Conservation (phyloP, 495 filamentous ascomycete genomes). For the Hypomontagnella monticulosa region DNA sequence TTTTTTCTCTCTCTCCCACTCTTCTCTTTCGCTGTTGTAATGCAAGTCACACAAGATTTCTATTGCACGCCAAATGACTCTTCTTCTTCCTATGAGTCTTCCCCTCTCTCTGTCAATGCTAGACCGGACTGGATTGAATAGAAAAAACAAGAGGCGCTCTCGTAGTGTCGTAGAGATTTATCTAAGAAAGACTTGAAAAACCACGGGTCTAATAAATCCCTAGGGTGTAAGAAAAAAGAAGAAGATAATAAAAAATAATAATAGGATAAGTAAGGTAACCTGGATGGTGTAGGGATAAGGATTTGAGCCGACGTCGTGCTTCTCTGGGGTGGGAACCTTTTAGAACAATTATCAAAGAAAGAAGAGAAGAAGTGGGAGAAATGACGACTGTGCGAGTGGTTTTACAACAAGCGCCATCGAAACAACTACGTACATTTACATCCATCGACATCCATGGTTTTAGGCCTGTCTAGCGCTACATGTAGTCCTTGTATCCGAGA, state of each 20-base stretch:
- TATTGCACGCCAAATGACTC: slow-evolving; percentile 31
- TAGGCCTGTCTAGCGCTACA: slow-evolving; percentile 29
- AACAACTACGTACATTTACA: slow-evolving; percentile 36
- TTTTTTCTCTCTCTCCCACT: slow-evolving; percentile 2
- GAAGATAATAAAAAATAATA: slow-evolving; percentile 9
- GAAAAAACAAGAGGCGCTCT: slow-evolving; percentile 29
- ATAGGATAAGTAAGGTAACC: not conserved
- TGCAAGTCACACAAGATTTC: slow-evolving; percentile 36
- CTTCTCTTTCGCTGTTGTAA: slow-evolving; percentile 37
- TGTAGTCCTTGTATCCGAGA: slow-evolving; percentile 35
- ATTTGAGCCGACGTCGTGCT: slow-evolving; percentile 16
- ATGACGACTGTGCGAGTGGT: slow-evolving; percentile 40
- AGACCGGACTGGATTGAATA: slow-evolving; percentile 8
- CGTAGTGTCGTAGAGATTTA: slow-evolving; percentile 18
- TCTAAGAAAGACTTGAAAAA: slow-evolving; percentile 31
- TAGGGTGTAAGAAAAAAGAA: not conserved
- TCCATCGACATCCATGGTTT: too few species aligned
- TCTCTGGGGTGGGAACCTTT: slow-evolving; percentile 15
- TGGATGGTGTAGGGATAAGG: slow-evolving; percentile 9
- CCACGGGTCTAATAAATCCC: slow-evolving; percentile 30
- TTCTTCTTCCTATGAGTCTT: slow-evolving; percentile 17
- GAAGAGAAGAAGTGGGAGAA: slow-evolving; percentile 42
- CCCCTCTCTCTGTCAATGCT: slow-evolving; percentile 12
- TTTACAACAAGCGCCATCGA: slow-evolving; percentile 37
- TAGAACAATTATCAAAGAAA: slow-evolving; percentile 33